Percentiles rank a stretch among this genome's conserved stretches.
Evolutionary conservation across 2,329 filamentous ascomycete species (phyloP).

Genomic region (Hypoxylon sp.): DNA sequence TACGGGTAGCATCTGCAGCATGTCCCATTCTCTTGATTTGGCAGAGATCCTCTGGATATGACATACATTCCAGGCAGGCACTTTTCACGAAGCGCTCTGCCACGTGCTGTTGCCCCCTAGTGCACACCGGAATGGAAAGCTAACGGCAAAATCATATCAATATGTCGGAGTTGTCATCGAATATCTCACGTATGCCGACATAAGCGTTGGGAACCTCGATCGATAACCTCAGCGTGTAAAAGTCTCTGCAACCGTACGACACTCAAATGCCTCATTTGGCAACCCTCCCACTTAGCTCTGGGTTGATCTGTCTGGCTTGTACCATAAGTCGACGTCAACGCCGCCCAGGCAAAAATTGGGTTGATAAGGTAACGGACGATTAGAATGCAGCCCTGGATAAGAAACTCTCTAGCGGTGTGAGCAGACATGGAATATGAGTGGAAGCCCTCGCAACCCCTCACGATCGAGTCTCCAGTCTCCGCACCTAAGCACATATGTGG

Average conservation of each 20-base stretch:
- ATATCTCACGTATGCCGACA: constrained; percentile 34
- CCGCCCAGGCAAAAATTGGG: constrained; percentile 22
- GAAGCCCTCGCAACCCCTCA: constrained; percentile 37
- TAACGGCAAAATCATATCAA: constrained; percentile 33
- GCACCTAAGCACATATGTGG: constrained; percentile 36
- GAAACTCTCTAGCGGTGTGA: constrained; percentile 40
- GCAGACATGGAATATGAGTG: constrained; percentile 31
- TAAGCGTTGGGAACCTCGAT: constrained; percentile 21
- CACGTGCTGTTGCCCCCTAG: constrained; percentile 28
- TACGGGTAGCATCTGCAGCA: not conserved
- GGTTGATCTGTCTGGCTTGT: constrained; percentile 24
- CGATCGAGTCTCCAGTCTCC: constrained; percentile 41
- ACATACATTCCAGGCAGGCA: constrained; percentile 27
- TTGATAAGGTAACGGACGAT: constrained; percentile 34
- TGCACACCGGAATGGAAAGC: constrained; percentile 27
- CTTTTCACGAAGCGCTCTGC: constrained; percentile 8
- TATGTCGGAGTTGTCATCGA: constrained; percentile 34
- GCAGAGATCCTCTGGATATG: constrained; percentile 5
- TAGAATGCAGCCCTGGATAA: constrained; percentile 33
- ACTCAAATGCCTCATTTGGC: constrained; percentile 33
- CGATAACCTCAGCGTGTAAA: constrained; percentile 27
- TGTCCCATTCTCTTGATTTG: constrained; percentile 12
- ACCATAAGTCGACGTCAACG: constrained; percentile 29
- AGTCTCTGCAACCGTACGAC: constrained; percentile 24
- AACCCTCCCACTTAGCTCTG: constrained; percentile 9